Base-by-base conservation (phyloP, 2,329 filamentous ascomycete genomes). In the Verticillium klebahnii region DNA sequence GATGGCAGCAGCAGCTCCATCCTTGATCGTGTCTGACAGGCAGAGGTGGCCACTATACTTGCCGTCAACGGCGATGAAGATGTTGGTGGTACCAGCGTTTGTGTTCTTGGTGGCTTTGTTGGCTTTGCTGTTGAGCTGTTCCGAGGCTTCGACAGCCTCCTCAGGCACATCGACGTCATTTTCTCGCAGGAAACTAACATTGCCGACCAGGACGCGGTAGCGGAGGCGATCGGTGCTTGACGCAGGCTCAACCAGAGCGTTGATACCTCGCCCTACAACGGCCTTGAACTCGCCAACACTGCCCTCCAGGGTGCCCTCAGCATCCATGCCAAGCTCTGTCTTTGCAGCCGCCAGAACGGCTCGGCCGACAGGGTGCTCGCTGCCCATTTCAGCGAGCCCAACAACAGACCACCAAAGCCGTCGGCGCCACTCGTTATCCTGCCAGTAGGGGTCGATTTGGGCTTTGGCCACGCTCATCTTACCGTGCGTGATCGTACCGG, bases 331-430 rank as follows among this genome's bases (percentile, higher is more conserved):
- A 9, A 97, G 86, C 72, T 94, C 86, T 2, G 85, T 80, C 68
- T 91, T 93, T 3, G 94, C 93, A 32, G 88, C 87, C 1, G 78
- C 76, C 6, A 96, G 80, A 59, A 98, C 91, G 15, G 95, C 94
- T 69, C 88, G 92, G n/a, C 93, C 95, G 61, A 98, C 91, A 1
- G 95, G 95, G 72, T 99, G 95, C 75, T 99, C 95, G 70, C 92
- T 97, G 66, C 92, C 91, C 85, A 93, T 93, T 78, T 99, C 95
- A 0, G 94, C 90, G n/a, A 98, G 87, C 29, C 85, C 78, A 15
- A 89, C 80, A n/a, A 93, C 78, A 36, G 86, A 85, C 89, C 89
- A 92, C 89, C 89, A 92, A 1, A 92, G 75, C 39, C 89, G 81
- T 58, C 89, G 83, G 19, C 89, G 83, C 73, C 90, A 83, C 73